Evolutionary conservation across 2,329 filamentous ascomycete species (phyloP).

Genomic region (Metarhizium rileyi): DNA sequence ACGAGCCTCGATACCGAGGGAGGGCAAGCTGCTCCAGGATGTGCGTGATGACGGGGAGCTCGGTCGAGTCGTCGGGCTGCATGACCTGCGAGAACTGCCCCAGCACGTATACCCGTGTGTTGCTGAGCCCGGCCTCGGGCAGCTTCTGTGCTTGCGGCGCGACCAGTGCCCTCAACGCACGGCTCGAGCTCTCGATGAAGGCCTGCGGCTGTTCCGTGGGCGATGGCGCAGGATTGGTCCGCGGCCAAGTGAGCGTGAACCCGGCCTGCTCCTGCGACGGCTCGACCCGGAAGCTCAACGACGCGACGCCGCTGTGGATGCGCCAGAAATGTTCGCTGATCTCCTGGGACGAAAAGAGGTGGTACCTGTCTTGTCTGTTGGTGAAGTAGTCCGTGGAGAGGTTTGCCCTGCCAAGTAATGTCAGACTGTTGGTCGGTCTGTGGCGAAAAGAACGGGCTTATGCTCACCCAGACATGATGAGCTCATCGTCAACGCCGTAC

Average conservation of each 20-base stretch:
- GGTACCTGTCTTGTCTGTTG: constrained; percentile 89
- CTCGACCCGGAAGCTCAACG: constrained; percentile 70
- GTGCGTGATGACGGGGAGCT: constrained; percentile 70
- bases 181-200: constrained; percentile 62
- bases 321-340: constrained; percentile 74
- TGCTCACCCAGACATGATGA: constrained; percentile 77
- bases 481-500: constrained; percentile 89
- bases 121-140: constrained; percentile 20
- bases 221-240: constrained; percentile 61
- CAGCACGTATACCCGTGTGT: constrained; percentile 77
- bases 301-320: constrained; percentile 68
- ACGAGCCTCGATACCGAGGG: constrained; percentile 55
- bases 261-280: constrained; percentile 48
- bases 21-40: constrained; percentile 60
- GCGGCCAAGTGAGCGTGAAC: constrained; percentile 63
- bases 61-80: constrained; percentile 71
- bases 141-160: constrained; percentile 19
- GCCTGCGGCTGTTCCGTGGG: constrained; percentile 60
- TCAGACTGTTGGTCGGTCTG: neutral
- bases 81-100: constrained; percentile 83
- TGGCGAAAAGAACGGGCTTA: neutral
- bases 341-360: constrained; percentile 71
- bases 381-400: constrained; percentile 92
- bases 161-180: constrained; percentile 57
- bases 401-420: constrained; percentile 53